Conservation (phyloP, 1,284 basidiomycete genomes). For the Pisolithus thermaeus region DNA sequence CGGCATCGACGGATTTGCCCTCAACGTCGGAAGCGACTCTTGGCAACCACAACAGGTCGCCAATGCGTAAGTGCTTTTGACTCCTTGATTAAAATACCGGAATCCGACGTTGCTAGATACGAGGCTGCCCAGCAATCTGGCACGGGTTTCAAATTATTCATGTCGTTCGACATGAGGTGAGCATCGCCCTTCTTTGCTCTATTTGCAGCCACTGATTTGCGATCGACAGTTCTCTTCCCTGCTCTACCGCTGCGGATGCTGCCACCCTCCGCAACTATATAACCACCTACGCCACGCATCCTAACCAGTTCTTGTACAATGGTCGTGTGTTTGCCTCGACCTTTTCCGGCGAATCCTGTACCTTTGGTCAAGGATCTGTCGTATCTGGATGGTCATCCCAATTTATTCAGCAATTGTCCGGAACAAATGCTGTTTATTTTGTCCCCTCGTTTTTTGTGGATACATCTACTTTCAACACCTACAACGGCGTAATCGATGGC, state of each 20-base stretch:
- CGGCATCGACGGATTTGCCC: slow-evolving; percentile 64
- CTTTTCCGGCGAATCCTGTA: slow-evolving; percentile 74
- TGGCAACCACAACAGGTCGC: slow-evolving; percentile 62
- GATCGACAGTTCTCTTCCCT: slow-evolving; percentile 46
- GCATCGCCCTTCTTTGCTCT: slow-evolving; percentile 15
- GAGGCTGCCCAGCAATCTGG: slow-evolving; percentile 50
- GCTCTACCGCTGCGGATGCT: slow-evolving; percentile 48
- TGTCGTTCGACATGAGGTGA: slow-evolving; percentile 77
- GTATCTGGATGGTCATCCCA: slow-evolving; percentile 53
- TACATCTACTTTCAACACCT: slow-evolving; percentile 44
- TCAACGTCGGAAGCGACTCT: slow-evolving; percentile 59
- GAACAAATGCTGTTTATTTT: slow-evolving; percentile 49
- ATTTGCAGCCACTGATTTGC: slow-evolving; percentile 4
- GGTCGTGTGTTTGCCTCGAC: slow-evolving; percentile 66
- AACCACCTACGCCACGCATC: slow-evolving; percentile 48
- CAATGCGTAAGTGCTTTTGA: slow-evolving; percentile 50
- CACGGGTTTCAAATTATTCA: slow-evolving; percentile 68
- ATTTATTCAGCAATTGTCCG: slow-evolving; percentile 45
- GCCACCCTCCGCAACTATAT: slow-evolving; percentile 55
- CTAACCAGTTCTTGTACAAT: slow-evolving; percentile 60
- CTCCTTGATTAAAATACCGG: neutral
- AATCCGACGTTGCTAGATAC: slow-evolving; percentile 28
- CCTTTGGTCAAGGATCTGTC: slow-evolving; percentile 54
- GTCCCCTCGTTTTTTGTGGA: slow-evolving; percentile 64
- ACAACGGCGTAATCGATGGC: slow-evolving; percentile 49